These are phyloP conservation scores for Thelephora aurantiotincta DNA, from an alignment of 768 basidiomycete species.

Conservation along the genomic window DNA sequence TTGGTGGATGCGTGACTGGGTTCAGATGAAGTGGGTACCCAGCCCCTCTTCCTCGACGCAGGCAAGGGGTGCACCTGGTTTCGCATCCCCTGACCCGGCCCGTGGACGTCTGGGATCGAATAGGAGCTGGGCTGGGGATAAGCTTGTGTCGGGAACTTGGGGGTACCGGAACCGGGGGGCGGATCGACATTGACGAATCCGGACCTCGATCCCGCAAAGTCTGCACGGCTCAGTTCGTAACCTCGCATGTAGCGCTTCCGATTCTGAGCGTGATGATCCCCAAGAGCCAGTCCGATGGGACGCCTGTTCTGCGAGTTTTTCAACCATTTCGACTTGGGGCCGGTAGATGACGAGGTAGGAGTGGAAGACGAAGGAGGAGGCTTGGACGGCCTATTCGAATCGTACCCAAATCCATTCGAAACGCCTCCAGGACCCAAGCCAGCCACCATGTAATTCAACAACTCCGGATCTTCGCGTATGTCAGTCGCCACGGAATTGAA, in stretches of 20 bases:
- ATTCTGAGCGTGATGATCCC: too few relatives aligned
- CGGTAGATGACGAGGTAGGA: too few relatives aligned
- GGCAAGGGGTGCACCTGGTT: constrained; percentile 14
- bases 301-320: too few relatives aligned
- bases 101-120: constrained; percentile 7
- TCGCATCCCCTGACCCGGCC: too few relatives aligned
- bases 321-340: too few relatives aligned
- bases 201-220: constrained; percentile 10
- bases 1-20: constrained; percentile 38
- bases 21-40: constrained; percentile 52
- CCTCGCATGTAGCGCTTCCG: not conserved
- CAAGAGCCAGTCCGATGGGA: too few relatives aligned
- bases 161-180: constrained; percentile 13
- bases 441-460: constrained; percentile 4
- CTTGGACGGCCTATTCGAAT: too few relatives aligned
- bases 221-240: constrained; percentile 10
- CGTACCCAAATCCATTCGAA: too few relatives aligned
- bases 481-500: constrained; percentile 7
- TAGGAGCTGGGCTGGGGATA: constrained; percentile 22
- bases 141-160: constrained; percentile 6
- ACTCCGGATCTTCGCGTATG: constrained; percentile 14
- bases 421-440: too few relatives aligned
- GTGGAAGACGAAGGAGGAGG: too few relatives aligned
- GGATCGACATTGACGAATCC: constrained; percentile 9
- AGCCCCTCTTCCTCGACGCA: constrained; percentile 49